phyloP scores from a whole-genome alignment of 257 asterid genomes.

The Salvia rosmarinus region DNA sequence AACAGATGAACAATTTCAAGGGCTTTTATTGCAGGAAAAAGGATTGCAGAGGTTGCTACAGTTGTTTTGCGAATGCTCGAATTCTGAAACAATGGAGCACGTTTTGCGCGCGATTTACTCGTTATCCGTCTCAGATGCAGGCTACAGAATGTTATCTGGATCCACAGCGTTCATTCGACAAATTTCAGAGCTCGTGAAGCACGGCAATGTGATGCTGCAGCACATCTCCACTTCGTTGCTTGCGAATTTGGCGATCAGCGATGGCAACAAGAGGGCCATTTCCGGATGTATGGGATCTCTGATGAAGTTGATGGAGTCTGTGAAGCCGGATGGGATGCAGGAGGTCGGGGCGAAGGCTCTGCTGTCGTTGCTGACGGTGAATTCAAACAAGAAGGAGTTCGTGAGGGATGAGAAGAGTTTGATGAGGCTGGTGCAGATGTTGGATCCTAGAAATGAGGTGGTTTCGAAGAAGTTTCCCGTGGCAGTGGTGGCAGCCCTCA shows the following conservation, averaged over 20 bases:
- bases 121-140: conserved; percentile 64
- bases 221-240: conserved; percentile 80
- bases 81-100: conserved; percentile 69
- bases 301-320: conserved; percentile 83
- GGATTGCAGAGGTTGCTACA: conserved; percentile 68
- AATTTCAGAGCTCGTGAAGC: conserved; percentile 66
- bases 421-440: conserved; percentile 73
- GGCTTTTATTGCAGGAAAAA: conserved; percentile 60
- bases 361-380: conserved; percentile 66
- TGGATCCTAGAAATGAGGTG: conserved; percentile 70
- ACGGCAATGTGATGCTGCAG: conserved; percentile 75
- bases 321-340: conserved; percentile 90
- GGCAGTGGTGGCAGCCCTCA: conserved; percentile 67
- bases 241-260: conserved; percentile 67
- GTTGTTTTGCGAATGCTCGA: conserved; percentile 60
- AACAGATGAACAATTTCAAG: conserved; percentile 59
- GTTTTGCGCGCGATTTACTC: conserved; percentile 75
- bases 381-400: conserved; percentile 70
- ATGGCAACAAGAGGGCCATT: conserved; percentile 70
- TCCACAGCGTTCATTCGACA: conserved; percentile 63
- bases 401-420: conserved; percentile 84
- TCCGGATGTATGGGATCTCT: conserved; percentile 74
- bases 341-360: conserved; percentile 88
- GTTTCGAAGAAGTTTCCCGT: conserved; percentile 82
- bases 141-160: conserved; percentile 63